Base-by-base conservation (phyloP, 768 basidiomycete species). In the Boletus rubropictus region DNA sequence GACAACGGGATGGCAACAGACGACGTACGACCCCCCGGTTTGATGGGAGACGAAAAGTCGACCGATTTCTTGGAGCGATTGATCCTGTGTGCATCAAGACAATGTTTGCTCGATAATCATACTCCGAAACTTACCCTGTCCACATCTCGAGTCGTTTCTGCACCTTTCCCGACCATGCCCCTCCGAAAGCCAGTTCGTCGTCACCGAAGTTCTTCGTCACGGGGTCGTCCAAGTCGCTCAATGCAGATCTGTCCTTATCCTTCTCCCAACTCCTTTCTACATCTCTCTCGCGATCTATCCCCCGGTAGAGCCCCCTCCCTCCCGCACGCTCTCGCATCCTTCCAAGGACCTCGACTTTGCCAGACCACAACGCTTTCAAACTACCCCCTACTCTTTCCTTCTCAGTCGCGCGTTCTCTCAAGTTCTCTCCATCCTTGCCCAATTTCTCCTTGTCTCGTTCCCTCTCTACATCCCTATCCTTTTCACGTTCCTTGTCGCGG, bases 61-160 rank as follows among this genome's bases (percentile, higher is more conserved):
- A 57, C 57, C 17, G 55, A 57, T 33, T 50, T 62, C 48, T 65
- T 70, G 45, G 62, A 60, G 39, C 69, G 67, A 51, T 65, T 71
- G 27, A 66, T 61, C 39, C 64, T 71, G 45, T 27, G 28, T 33
- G 32, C 35, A 50, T 59, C 50, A 57, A 51, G 39, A 39, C 17
- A 12, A 34, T 21, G 20, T 36, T 11, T 34, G 20, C 34, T 37
- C 12, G 17, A 21, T 7, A 28, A 39, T 15, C 24, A 38, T 17
- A n/a, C 21, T 21, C 17, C 22, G 34, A 35, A 34, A 64, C 74
- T 18, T 45, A 78, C 76, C 68, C 69, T 17, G 76, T 54, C 77
- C 75, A 79, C 51, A 69, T 65, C 54, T 73, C 77, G 1, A 78
- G 59, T 65, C 73, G 76, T 36, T 69, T 68, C 56, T 74, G 72